Conservation (phyloP, 2,329 filamentous ascomycete genomes). For the Alternaria brassicae region DNA sequence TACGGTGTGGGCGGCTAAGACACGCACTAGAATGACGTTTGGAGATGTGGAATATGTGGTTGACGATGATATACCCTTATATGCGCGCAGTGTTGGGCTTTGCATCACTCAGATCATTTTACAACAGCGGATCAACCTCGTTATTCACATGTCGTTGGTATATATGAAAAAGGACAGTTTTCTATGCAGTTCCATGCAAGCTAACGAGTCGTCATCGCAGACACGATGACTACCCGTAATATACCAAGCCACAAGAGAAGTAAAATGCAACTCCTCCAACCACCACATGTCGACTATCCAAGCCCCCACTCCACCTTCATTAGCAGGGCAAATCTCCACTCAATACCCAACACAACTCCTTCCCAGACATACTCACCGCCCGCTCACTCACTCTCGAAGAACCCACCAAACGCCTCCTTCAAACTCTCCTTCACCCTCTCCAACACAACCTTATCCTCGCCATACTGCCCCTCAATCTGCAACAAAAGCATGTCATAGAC, state of each 20-base stretch:
- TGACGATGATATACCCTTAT: neutral
- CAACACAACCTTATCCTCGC: neutral
- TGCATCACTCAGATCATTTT: neutral
- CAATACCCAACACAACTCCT: neutral
- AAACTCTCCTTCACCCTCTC: neutral
- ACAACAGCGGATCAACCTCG: neutral
- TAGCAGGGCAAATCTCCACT: neutral
- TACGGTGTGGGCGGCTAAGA: neutral
- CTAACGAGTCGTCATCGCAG: neutral
- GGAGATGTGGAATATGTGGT: neutral
- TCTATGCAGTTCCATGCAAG: no score
- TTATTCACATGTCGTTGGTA: neutral
- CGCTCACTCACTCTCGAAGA: neutral
- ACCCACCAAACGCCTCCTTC: neutral
- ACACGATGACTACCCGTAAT: neutral
- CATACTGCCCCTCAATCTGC: neutral
- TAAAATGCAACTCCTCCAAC: neutral
- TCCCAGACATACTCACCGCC: neutral
- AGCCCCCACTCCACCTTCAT: neutral
- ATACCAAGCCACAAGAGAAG: neutral
- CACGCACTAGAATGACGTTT: neutral
- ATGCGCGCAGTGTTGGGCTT: neutral
- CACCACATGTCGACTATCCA: neutral
- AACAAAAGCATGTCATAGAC: neutral
- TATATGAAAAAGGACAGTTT: neutral